Conservation (phyloP, 2,329 filamentous ascomycete species). For the Diaporthe vexans region DNA sequence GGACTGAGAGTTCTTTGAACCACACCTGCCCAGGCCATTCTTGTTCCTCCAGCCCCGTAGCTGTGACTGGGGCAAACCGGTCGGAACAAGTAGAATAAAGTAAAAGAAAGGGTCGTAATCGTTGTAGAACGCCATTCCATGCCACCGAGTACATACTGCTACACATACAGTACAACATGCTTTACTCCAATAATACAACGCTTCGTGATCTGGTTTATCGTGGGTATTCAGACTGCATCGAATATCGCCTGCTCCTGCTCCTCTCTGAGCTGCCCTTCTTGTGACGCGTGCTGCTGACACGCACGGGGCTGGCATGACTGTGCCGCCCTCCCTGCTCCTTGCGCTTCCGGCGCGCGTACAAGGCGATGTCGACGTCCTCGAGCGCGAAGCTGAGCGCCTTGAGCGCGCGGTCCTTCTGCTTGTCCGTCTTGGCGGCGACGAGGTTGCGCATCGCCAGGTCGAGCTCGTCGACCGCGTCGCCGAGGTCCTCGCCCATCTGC, state of each 20-base stretch:
- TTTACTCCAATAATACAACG: background rate
- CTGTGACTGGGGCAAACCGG: background rate
- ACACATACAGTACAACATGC: conserved; percentile 21
- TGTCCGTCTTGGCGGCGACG: conserved; percentile 33
- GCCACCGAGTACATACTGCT: conserved; percentile 5
- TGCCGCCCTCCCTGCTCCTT: conserved; percentile 1
- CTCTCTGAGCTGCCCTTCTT: background rate
- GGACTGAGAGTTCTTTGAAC: no score
- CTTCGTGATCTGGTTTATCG: conserved; percentile 25
- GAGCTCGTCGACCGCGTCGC: conserved; percentile 38
- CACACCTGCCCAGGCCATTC: background rate
- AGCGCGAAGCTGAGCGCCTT: conserved; percentile 32
- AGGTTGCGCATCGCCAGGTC: conserved; percentile 30
- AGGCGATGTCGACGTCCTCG: conserved; percentile 31
- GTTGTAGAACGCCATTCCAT: conserved; percentile 8
- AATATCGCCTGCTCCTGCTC: conserved; percentile 32
- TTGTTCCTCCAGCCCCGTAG: background rate
- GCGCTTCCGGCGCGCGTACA: conserved; percentile 14
- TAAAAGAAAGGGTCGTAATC: conserved; percentile 5
- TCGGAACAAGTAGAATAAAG: background rate
- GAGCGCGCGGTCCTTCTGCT: conserved; percentile 33
- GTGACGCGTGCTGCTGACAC: background rate
- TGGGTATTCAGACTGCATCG: conserved; percentile 23
- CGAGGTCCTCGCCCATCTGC: conserved; percentile 32
- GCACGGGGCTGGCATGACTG: background rate